A percentile compares a stretch with the other conserved stretches of the same genome.
Conservation (phyloP, 768 basidiomycete genomes). For the Mycena polygramma region DNA sequence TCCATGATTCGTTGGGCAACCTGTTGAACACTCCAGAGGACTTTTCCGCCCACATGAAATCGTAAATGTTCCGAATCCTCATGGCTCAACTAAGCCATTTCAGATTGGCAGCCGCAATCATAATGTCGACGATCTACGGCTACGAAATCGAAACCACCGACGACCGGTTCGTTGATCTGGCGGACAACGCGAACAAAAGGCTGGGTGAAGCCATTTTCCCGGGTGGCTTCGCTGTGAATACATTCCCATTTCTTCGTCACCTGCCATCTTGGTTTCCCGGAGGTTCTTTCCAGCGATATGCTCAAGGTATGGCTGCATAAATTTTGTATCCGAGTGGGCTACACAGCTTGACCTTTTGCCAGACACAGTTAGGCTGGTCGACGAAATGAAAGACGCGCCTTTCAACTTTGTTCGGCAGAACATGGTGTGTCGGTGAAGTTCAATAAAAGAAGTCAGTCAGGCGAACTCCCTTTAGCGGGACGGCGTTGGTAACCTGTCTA, state of each 20-base stretch:
- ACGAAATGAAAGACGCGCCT: constrained; percentile 20
- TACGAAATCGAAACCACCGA: constrained; percentile 41
- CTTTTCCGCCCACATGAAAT: constrained; percentile 28
- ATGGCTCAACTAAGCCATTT: background rate
- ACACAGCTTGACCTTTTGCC: background rate
- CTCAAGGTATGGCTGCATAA: background rate
- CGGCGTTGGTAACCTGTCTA: constrained; percentile 19
- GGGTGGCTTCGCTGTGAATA: constrained; percentile 43
- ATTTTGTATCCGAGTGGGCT: background rate
- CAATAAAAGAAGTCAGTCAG: too few species aligned
- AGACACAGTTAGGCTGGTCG: background rate
- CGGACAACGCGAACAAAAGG: constrained; percentile 37
- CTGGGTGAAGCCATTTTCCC: constrained; percentile 35
- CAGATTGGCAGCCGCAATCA: background rate
- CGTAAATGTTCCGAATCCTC: background rate
- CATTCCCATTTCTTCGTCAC: constrained; percentile 47
- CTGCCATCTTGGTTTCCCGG: constrained; percentile 49
- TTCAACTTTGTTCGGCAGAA: constrained; percentile 23
- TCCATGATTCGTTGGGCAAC: constrained; percentile 37
- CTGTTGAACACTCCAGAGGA: constrained; percentile 36
- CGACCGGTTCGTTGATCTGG: constrained; percentile 41
- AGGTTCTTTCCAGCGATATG: background rate
- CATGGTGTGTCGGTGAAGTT: constrained; percentile 7
- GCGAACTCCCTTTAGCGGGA: constrained; percentile 1
- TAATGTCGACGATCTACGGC: constrained; percentile 39